Percentiles rank a stretch among this genome's conserved stretches.
Conservation (phyloP, 2,329 filamentous ascomycete species). For the Xylariales sp. region DNA sequence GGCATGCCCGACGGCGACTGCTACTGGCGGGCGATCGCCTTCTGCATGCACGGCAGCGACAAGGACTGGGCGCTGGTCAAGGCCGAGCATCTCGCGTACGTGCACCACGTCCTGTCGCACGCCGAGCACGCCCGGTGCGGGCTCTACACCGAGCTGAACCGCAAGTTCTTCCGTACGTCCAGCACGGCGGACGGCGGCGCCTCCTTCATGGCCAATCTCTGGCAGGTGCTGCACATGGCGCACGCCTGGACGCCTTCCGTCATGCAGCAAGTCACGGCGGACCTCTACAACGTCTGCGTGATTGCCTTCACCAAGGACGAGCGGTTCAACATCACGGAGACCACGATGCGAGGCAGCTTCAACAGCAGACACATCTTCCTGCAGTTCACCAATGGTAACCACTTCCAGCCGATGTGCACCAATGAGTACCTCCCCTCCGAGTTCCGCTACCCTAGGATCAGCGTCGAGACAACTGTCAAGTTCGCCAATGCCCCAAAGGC, state of each 20-base stretch:
- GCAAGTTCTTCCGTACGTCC: conserved; percentile 15
- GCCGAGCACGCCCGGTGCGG: conserved; percentile 21
- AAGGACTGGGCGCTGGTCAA: conserved; percentile 26
- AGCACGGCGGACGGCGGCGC: conserved; percentile 1
- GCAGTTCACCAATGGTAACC: conserved; percentile 18
- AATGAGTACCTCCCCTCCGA: conserved; percentile 27
- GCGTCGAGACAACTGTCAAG: conserved; percentile 16
- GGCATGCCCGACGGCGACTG: conserved; percentile 19
- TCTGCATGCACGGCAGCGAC: conserved; percentile 22
- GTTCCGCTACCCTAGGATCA: conserved; percentile 28
- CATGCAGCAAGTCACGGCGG: conserved; percentile 27
- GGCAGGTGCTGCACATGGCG: conserved; percentile 26
- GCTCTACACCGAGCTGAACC: conserved; percentile 21
- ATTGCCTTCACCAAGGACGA: conserved; percentile 24
- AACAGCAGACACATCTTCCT: conserved; percentile 30
- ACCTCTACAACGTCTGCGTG: conserved; percentile 29
- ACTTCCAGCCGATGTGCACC: conserved; percentile 29
- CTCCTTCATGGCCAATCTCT: conserved; percentile 23
- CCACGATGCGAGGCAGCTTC: conserved; percentile 24
- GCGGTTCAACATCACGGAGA: conserved; percentile 17
- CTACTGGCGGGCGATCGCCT: conserved; percentile 28
- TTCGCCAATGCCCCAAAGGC: conserved; percentile 18
- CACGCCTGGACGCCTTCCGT: conserved; percentile 23
- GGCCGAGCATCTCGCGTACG: conserved; percentile 26
- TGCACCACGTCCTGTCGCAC: conserved; percentile 21